These are phyloP conservation scores for Aspergillus leporis DNA, from an alignment of 495 filamentous ascomycete genomes.

Conservation along the genomic window DNA sequence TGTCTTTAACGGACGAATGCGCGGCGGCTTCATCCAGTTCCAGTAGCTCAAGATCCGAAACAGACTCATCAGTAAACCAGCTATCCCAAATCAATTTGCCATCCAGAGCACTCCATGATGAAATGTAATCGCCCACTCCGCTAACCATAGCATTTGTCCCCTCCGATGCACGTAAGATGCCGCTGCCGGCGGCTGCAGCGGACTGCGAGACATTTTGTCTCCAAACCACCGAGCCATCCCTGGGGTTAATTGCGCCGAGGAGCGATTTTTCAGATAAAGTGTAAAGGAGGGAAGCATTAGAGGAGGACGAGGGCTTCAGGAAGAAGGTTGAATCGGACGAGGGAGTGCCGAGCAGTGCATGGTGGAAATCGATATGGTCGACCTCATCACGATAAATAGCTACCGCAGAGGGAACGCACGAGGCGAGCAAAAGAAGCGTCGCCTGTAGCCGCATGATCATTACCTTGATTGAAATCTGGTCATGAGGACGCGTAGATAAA, in stretches of 20 bases:
- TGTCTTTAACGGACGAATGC: slow-evolving; percentile 58
- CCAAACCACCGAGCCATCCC: slow-evolving; percentile 83
- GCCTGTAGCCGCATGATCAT: slow-evolving; percentile 49
- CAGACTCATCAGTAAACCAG: slow-evolving; percentile 52
- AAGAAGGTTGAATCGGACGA: slow-evolving; percentile 87
- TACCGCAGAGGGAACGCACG: slow-evolving; percentile 38
- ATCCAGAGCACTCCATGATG: slow-evolving; percentile 81
- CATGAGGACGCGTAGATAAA: slow-evolving; percentile 28
- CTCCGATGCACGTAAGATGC: slow-evolving; percentile 68
- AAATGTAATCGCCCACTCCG: slow-evolving; percentile 64
- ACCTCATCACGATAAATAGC: slow-evolving; percentile 92
- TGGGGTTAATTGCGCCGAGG: slow-evolving; percentile 86
- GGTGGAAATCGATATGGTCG: slow-evolving; percentile 89
- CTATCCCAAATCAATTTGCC: slow-evolving; percentile 77
- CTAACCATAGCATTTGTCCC: slow-evolving; percentile 72
- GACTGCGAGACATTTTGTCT: slow-evolving; percentile 64
- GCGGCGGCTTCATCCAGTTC: slow-evolving; percentile 62
- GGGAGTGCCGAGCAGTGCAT: slow-evolving; percentile 81
- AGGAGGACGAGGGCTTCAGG: slow-evolving; percentile 76
- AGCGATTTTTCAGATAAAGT: slow-evolving; percentile 80
- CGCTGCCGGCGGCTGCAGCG: slow-evolving; percentile 30
- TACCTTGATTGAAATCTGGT: slow-evolving; percentile 24
- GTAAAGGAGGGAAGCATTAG: slow-evolving; percentile 87
- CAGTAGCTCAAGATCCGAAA: slow-evolving; percentile 78
- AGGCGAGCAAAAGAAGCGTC: slow-evolving; percentile 42